Base-by-base conservation (phyloP, 495 filamentous ascomycete species). In the Daldinia grandis region DNA sequence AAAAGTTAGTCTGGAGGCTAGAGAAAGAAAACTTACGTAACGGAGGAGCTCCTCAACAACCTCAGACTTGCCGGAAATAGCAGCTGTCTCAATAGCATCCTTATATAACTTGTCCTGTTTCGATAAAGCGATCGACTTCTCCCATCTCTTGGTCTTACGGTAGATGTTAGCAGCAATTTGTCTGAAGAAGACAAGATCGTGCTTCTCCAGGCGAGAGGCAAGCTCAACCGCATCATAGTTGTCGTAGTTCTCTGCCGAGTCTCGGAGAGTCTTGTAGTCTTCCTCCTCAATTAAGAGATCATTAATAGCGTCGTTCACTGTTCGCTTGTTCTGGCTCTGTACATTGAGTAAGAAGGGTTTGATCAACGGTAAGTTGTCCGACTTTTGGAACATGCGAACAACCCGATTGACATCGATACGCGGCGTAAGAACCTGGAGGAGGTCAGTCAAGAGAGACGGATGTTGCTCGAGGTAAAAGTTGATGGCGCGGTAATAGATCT, bases 21-120 rank as follows among this genome's bases (percentile, higher is more conserved):
- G 47, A 31, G 24, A 2, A 30, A 33, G 47, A 35, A 33, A 51
- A 90, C 95, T 91, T 90, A 98, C 95, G 81, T 98, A 99, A 78
- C 93, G 90, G 37, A 98, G 84, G 59, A 99, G 86, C 69, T 98
- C 96, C 79, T 98, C 96, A 44, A 98, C 96, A 47, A 98, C 91
- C 44, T 97, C 93, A 8, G 86, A 66, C 85, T 97, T 97, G 75
- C 86, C 87, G 64, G 94, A 98, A 49, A 98, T 94, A n/a, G 96
- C 96, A 12, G 96, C 88, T 27, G 96, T 99, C 86, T 99, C 96
- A 71, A 99, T 98, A 28, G 96, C 96, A 86, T 99, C 96, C 86
- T 97, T 98, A 89, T 94, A 99, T 37, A 99, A 85, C 88, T 97
- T 98, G 84, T 99, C 96, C 78, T 98, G 96, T 87, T 99, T 99